phyloP scores from a whole-genome alignment of 2,329 filamentous ascomycete species.

The Penicillium sp. region DNA sequence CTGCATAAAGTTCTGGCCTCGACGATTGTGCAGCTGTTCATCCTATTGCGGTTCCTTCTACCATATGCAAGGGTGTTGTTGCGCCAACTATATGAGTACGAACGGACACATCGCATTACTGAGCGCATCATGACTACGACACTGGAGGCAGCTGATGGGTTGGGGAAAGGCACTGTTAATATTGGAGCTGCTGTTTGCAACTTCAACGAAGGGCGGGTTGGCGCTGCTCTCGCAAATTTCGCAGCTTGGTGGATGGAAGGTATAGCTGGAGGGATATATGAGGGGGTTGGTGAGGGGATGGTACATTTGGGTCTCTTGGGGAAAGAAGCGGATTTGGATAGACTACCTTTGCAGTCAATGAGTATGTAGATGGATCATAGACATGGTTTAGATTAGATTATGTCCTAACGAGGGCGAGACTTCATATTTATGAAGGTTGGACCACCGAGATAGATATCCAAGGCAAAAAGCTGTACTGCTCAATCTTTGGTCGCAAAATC shows the following conservation, averaged over 20 bases:
- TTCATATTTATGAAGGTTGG: background rate
- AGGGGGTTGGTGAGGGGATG: constrained; percentile 52
- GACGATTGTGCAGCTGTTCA: constrained; percentile 50
- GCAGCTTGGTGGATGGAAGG: constrained; percentile 56
- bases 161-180: constrained; percentile 46
- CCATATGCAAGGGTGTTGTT: constrained; percentile 53
- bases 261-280: constrained; percentile 57
- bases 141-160: constrained; percentile 45
- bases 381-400: background rate
- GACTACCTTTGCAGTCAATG: constrained; percentile 8
- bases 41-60: constrained; percentile 52
- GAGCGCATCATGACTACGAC: constrained; percentile 49
- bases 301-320: constrained; percentile 34
- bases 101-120: constrained; percentile 58
- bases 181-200: constrained; percentile 50
- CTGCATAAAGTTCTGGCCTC: constrained; percentile 53
- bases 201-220: constrained; percentile 58
- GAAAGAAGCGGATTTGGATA: constrained; percentile 15
- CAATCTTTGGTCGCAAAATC: constrained; percentile 3
- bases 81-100: constrained; percentile 50
- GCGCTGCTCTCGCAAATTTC: constrained; percentile 48
- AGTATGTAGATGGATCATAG: background rate
- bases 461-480: background rate
- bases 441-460: background rate
- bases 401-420: background rate